phyloP scores from a whole-genome alignment of 331 rosid species.

The Malus hybrid region DNA sequence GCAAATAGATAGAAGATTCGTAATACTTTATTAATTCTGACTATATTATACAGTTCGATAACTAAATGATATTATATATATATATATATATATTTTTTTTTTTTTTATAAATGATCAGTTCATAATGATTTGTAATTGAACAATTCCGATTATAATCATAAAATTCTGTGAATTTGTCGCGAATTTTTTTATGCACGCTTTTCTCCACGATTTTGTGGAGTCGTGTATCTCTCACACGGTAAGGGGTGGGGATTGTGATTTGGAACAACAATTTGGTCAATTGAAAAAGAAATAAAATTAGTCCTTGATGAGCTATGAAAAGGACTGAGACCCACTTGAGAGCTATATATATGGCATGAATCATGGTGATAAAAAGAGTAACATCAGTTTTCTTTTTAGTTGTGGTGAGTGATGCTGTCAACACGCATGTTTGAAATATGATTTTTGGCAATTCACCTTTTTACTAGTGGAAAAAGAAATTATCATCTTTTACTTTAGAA shows the following conservation, averaged over 20 bases:
- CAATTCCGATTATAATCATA: too few species aligned
- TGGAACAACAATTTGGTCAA: not conserved
- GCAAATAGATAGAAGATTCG: too few species aligned
- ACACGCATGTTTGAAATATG: constrained; percentile 46
- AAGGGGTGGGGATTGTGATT: constrained; percentile 7
- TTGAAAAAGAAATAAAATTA: not conserved
- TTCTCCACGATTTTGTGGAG: not conserved
- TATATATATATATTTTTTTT: too few species aligned
- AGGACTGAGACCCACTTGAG: constrained; percentile 21
- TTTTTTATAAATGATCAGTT: too few species aligned
- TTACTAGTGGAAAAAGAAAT: constrained; percentile 41
- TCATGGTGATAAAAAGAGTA: not conserved
- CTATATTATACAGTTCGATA: too few species aligned
- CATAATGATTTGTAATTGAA: too few species aligned
- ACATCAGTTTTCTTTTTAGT: not conserved
- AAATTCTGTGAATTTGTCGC: not conserved
- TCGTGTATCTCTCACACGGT: not conserved
- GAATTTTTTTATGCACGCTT: not conserved
- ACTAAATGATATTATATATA: too few species aligned
- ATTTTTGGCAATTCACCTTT: constrained; percentile 15
- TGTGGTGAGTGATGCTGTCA: constrained; percentile 54
- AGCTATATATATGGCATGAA: constrained; percentile 3
- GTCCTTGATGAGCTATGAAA: constrained; percentile 16
- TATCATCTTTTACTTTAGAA: constrained; percentile 4
- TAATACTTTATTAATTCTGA: too few species aligned